Evolutionary conservation across 2,329 filamentous ascomycete genomes (phyloP).

Genomic region (Amauroascus verrucosus): DNA sequence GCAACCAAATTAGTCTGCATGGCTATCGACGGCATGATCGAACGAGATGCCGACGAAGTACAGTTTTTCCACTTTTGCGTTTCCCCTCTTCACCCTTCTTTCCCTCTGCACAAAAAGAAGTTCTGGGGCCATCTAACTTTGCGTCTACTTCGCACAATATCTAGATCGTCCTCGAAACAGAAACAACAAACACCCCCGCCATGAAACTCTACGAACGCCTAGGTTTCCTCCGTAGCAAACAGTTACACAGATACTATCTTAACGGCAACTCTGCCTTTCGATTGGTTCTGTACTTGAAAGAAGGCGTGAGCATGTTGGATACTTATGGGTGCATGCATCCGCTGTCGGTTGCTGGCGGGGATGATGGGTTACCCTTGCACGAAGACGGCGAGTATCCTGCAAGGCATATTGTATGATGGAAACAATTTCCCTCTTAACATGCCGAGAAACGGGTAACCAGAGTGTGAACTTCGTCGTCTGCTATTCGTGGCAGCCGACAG

Average conservation of each 20-base stretch:
- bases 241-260: slow-evolving; percentile 86
- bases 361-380: slow-evolving; percentile 12
- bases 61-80: slow-evolving; percentile 11
- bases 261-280: slow-evolving; percentile 94
- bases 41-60: slow-evolving; percentile 72
- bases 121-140: neutral
- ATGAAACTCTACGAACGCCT: slow-evolving; percentile 88
- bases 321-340: slow-evolving; percentile 18
- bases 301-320: slow-evolving; percentile 40
- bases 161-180: slow-evolving; percentile 81
- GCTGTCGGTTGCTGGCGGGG: neutral
- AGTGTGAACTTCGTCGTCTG: too few species aligned
- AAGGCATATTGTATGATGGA: slow-evolving; percentile 6
- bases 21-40: slow-evolving; percentile 84
- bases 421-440: too few species aligned
- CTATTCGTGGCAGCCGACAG: too few species aligned
- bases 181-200: slow-evolving; percentile 81
- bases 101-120: neutral
- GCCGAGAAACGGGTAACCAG: too few species aligned
- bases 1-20: slow-evolving; percentile 78
- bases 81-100: neutral
- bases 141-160: neutral
- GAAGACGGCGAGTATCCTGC: slow-evolving; percentile 17
- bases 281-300: slow-evolving; percentile 69
- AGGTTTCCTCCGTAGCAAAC: slow-evolving; percentile 85